Conservation (phyloP, 768 basidiomycete genomes). For the Hericium alpestre region DNA sequence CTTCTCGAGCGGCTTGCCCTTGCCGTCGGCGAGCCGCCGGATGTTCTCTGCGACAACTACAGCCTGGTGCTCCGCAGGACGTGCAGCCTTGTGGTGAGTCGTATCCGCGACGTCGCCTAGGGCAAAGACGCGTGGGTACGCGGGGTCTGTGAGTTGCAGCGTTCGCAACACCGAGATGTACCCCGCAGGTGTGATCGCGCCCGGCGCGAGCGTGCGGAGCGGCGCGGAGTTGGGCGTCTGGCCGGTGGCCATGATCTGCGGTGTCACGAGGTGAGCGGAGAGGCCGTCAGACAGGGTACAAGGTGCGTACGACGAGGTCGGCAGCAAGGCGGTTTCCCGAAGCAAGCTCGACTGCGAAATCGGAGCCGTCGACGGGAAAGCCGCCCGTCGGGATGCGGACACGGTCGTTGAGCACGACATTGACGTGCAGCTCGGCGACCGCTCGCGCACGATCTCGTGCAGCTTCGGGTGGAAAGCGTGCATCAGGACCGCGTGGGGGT, state of each 20-base stretch:
- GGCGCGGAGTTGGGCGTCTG: constrained; percentile 19
- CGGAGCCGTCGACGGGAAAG: constrained; percentile 15
- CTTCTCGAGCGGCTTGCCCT: background rate
- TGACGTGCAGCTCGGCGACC: constrained; percentile 16
- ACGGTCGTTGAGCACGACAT: constrained; percentile 11
- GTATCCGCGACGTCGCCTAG: constrained; percentile 20
- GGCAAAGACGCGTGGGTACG: constrained; percentile 14
- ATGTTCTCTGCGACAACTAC: constrained; percentile 15
- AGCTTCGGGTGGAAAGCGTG: constrained; percentile 16
- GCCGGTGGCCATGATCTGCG: constrained; percentile 22
- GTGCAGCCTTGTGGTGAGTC: constrained; percentile 16
- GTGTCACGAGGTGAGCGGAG: background rate
- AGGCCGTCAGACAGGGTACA: background rate
- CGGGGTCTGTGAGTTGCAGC: constrained; percentile 14
- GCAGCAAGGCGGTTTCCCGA: constrained; percentile 12
- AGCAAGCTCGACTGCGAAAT: constrained; percentile 11
- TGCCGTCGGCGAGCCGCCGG: constrained; percentile 2
- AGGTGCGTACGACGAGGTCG: constrained; percentile 13
- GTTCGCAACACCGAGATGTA: constrained; percentile 18
- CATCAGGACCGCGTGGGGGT: constrained; percentile 17
- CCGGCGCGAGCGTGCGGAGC: constrained; percentile 15
- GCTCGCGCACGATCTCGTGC: constrained; percentile 16
- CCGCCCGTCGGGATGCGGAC: constrained; percentile 19
- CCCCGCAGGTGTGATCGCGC: constrained; percentile 7
- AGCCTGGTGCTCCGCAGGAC: constrained; percentile 15